Base-by-base conservation (phyloP, 257 asterid genomes). In the Apocynum venetum region DNA sequence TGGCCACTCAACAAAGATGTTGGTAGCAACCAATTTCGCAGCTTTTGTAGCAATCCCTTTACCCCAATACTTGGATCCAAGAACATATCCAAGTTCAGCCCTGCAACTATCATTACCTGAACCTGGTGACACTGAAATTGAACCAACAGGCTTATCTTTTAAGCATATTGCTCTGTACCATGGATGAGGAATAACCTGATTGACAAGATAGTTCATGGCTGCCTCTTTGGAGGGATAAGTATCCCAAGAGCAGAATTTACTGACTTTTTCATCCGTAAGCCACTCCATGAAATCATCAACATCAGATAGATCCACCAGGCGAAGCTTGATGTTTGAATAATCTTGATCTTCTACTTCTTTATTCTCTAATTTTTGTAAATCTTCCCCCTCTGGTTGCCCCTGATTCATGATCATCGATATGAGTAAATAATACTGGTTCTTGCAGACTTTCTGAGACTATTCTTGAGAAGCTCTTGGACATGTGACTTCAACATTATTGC, bases 61-160 rank as follows among this genome's bases (percentile, higher is more conserved):
- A 0, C 97, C 98, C 97, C 97, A 92, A 49, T 87, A 85, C 60
- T 86, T 90, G 17, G 96, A 91, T 51, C 78, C 91, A 77, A 94
- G 78, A 55, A 83, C 84, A 78, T 88, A 91, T 36, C 97, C 98
- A 8, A 94, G 36, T 80, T 92, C 97, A 15, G 90, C 97, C 79
- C 97, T 86, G 80, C 94, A 87, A 0, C 9, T 66, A 4, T 89
- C 79, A 43, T 9, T 64, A 0, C 92, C 96, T 0, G 4, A 0
- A 41, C 52, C 65, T 44, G 91, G 94, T 15, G 78, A 80, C 12
- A 94, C 92, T 3, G 85, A 68, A 14, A 94, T 59, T 5, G 88
- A 76, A 1, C 98, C 98, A 51, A 89, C 86, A 0, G 88, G 79
- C 76, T 84, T 89, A 31, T 88, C 86, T 55, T 82, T 73, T 12